These are phyloP conservation scores for Proteromonas lacertae DNA, from an alignment of 352 stramenopile species.

Conservation along the genomic window DNA sequence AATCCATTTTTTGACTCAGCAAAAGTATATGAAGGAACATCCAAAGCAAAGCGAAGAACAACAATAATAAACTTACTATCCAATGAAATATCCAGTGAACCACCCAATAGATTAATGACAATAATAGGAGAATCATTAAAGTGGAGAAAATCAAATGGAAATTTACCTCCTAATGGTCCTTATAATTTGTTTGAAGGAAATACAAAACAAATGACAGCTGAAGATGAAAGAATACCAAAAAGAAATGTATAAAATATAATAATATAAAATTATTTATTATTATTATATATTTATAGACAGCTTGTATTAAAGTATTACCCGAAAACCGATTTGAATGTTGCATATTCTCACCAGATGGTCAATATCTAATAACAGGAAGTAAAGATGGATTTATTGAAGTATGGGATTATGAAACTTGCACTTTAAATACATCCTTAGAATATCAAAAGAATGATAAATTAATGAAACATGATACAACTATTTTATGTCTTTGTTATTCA, in stretches of 20 bases:
- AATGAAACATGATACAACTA: conserved; percentile 33
- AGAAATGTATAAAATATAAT: conserved; percentile 8
- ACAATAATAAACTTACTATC: conserved; percentile 29
- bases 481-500: conserved; percentile 37
- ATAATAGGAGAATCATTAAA: conserved; percentile 47
- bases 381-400: conserved; percentile 57
- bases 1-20: conserved; percentile 21
- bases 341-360: conserved; percentile 33
- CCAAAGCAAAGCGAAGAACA: conserved; percentile 29
- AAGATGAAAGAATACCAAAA: conserved; percentile 19
- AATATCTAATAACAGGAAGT: conserved; percentile 33
- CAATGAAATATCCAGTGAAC: conserved; percentile 25
- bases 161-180: conserved; percentile 13
- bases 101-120: conserved; percentile 40
- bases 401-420: conserved; percentile 53
- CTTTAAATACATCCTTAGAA: conserved; percentile 39
- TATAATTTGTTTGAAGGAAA: conserved; percentile 35
- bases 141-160: conserved; percentile 35
- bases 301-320: conserved; percentile 51
- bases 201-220: conserved; percentile 7
- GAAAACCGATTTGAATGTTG: conserved; percentile 27
- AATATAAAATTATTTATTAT: conserved; percentile 3
- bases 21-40: conserved; percentile 23
- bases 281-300: conserved; percentile 6
- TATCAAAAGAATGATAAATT: conserved; percentile 60